Evolutionary conservation across 805 yeast species (phyloP).

Genomic region (Starmerella etchellsii): DNA sequence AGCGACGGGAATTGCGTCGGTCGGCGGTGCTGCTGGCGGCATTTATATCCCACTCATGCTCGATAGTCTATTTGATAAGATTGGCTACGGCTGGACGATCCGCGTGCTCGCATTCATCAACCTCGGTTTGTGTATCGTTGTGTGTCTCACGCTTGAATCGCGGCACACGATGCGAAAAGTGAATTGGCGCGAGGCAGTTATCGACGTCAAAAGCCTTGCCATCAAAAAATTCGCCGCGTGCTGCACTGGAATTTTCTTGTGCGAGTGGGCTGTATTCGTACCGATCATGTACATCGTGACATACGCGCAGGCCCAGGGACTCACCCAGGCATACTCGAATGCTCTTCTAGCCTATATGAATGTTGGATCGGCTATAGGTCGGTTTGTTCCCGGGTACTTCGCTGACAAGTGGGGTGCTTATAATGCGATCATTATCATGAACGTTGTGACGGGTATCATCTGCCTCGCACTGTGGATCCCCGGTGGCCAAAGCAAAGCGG

Average conservation of each 20-base stretch:
- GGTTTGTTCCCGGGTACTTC: constrained; percentile 42
- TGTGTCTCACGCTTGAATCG: constrained; percentile 30
- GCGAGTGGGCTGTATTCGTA: constrained; percentile 43
- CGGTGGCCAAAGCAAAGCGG: constrained; percentile 31
- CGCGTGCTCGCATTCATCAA: constrained; percentile 35
- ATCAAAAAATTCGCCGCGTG: constrained; percentile 23
- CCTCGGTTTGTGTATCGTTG: constrained; percentile 20
- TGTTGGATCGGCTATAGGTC: constrained; percentile 40
- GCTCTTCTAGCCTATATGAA: constrained; percentile 38
- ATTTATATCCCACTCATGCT: constrained; percentile 46
- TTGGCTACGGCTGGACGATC: constrained; percentile 55
- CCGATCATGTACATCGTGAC: constrained; percentile 45
- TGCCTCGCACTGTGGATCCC: constrained; percentile 56
- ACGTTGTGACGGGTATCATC: constrained; percentile 30
- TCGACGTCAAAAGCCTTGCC: constrained; percentile 25
- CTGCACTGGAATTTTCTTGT: constrained; percentile 24
- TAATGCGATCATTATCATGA: constrained; percentile 42
- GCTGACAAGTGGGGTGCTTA: constrained; percentile 47
- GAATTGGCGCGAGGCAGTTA: constrained; percentile 20
- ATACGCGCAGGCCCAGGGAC: constrained; percentile 42
- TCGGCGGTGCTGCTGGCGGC: constrained; percentile 61
- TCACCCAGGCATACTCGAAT: constrained; percentile 24
- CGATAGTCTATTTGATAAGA: constrained; percentile 31
- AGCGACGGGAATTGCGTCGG: constrained; percentile 48
- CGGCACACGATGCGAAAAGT: constrained; percentile 22